Base-by-base conservation (phyloP, 2,329 filamentous ascomycete genomes). In the Pseudohalonectria lignicola region DNA sequence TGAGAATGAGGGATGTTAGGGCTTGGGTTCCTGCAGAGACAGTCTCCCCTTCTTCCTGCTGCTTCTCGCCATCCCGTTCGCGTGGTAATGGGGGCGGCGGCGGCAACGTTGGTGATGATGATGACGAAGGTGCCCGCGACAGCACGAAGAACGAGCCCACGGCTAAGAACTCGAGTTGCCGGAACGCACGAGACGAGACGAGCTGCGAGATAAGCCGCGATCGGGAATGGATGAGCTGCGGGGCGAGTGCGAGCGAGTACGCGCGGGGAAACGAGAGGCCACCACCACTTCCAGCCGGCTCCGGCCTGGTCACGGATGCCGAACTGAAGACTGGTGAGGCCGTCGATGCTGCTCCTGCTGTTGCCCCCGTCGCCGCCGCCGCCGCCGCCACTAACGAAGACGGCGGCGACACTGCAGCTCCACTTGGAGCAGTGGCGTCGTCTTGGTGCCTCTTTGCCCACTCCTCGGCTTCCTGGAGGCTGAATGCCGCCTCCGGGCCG, bases 61-160 rank as follows among this genome's bases (percentile, higher is more conserved):
- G n/a, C 49, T 9, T 42, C 10, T 21, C 35, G 25, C 23, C 16
- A 19, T 26, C 26, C 7, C 26, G 16, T n/a, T 13, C 21, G 6
- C 23, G 29, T n/a, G n/a, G n/a, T n/a, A n/a, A n/a, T n/a, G n/a
- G n/a, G n/a, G n/a, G n/a, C n/a, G n/a, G n/a, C n/a, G n/a, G n/a
- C 2, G 31, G 2, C 2, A 31, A 8, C 9, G 41, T 31, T 1
- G 38, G 19, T 5, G 33, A 35, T n/a, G 32, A 16, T 2, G 32
- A 2, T 6, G 17, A 19, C 31, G 18, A 53, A 5, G 45, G 26
- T 15, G 53, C 20, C 1, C 60, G 52, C 41, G 71, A 65, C 53
- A 79, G 80, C 39, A 95, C 76, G 72, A 83, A 95, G 76, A 90
- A 96, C 40, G 84, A 90, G 19, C 90, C 90, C 19, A 96, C 85